Evolutionary conservation across 495 filamentous ascomycete species (phyloP), one percentile per base, ranked within the genome.

Genomic region (Hypomontagnella submonticulosa): DNA sequence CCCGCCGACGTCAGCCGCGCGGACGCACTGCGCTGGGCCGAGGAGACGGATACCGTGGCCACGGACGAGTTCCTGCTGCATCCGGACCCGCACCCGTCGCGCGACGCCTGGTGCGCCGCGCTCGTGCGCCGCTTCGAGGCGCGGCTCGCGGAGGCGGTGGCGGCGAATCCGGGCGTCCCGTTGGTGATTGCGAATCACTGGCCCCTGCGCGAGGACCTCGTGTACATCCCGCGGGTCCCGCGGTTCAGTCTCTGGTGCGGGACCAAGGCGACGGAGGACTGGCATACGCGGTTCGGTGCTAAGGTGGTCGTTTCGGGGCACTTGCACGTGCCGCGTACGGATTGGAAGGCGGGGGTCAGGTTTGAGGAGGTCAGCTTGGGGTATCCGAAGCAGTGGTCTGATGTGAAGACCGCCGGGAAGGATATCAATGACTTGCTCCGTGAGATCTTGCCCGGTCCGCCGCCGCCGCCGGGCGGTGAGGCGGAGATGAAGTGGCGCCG

Each of bases 231-330:
- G 12, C 12, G 47, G 13, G 66, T 76, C 30, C 73, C 73, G 55
- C 58, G 73, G 9, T 76, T 76, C 56, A 66, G 67, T 34, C 63
- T 76, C 15, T 76, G 73, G 73, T 76, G 73, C 61, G 73, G 73
- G 19, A 76, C 71, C 1, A 74, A 69, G 54, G 54, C 57, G 19
- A 76, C 73, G n/a, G 49, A 66, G 47, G 70, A 74, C 47, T 76
- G 73, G 73, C 65, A 68, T 47, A 48, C 49, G 43, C 42, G 70
- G n/a, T 74, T 74, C 65, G 53, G 48, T n/a, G 72, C 73, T 5
- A 69, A 66, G 59, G 73, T 74, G 10, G 73, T 76, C 11, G 70
- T 76, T 3, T 67, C 71, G 4, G 73, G 73, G 0, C 71, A 76
- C 51, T 30, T 76, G 53, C 73, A 76, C 42, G 64, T 76, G 18